Percentiles rank a stretch among this genome's conserved stretches.
Conservation (phyloP, 164 flowering plant species). For the Chimonanthus salicifolius region DNA sequence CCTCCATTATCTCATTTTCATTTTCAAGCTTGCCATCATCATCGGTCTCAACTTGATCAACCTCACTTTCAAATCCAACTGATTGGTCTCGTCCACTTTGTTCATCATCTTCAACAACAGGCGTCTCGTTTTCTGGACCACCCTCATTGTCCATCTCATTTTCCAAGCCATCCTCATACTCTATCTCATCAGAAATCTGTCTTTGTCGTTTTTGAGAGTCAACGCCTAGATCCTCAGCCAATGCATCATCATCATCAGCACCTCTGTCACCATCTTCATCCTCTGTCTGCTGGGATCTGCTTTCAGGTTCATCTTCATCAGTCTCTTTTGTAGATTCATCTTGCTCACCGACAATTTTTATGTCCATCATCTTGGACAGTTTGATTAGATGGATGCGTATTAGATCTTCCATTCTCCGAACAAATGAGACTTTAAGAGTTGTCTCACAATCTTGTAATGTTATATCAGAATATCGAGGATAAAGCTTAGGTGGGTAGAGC, state of each 20-base stretch:
- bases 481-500: conserved; percentile 40
- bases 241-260: conserved; percentile 30
- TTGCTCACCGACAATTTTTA: conserved; percentile 29
- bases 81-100: conserved; percentile 26
- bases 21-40: conserved; percentile 24
- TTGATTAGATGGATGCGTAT: conserved; percentile 46
- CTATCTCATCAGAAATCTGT: conserved; percentile 68
- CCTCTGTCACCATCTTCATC: conserved; percentile 30
- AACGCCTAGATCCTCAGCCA: conserved; percentile 52
- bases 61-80: conserved; percentile 29
- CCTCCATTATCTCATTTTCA: conserved; percentile 11
- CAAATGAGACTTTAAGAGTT: conserved; percentile 30
- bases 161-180: conserved; percentile 63
- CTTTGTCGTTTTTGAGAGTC: conserved; percentile 54
- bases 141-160: conserved; percentile 40
- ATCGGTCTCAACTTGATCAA: conserved; percentile 27
- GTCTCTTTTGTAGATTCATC: conserved; percentile 26
- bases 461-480: conserved; percentile 37
- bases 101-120: conserved; percentile 29
- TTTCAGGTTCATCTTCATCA: conserved; percentile 32
- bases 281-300: conserved; percentile 2
- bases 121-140: conserved; percentile 20
- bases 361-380: conserved; percentile 61
- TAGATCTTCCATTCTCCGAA: conserved; percentile 58
- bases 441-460: conserved; percentile 44